Evolutionary conservation across 2,329 filamentous ascomycete genomes (phyloP).

Genomic region (Cladosporium sp.): DNA sequence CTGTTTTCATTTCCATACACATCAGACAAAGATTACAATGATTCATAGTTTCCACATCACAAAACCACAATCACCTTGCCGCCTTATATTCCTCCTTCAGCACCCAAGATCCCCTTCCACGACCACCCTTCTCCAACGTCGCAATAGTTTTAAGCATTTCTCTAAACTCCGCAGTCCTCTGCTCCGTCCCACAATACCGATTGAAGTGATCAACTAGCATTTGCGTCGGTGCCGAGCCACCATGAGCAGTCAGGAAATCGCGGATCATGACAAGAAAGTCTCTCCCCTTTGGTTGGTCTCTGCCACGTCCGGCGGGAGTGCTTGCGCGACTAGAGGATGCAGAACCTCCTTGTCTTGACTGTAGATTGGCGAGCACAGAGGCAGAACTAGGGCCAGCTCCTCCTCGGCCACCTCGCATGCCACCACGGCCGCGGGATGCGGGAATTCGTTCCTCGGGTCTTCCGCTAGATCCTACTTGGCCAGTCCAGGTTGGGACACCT

Average conservation of each 20-base stretch:
- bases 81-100: slow-evolving; percentile 52
- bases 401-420: slow-evolving; percentile 26
- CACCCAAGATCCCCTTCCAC: slow-evolving; percentile 52
- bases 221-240: slow-evolving; percentile 74
- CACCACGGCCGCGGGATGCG: slow-evolving; percentile 42
- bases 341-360: slow-evolving; percentile 35
- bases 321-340: slow-evolving; percentile 27
- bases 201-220: slow-evolving; percentile 89
- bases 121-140: slow-evolving; percentile 54
- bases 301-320: slow-evolving; percentile 8
- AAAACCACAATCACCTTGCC: neutral
- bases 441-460: slow-evolving; percentile 54
- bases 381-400: slow-evolving; percentile 39
- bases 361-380: slow-evolving; percentile 41
- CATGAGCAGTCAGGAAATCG: slow-evolving; percentile 71
- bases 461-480: slow-evolving; percentile 72
- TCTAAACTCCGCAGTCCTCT: slow-evolving; percentile 75
- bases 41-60: no score
- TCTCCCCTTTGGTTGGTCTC: slow-evolving; percentile 32
- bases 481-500: slow-evolving; percentile 91
- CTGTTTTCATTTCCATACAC: no score
- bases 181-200: slow-evolving; percentile 64
- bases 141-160: slow-evolving; percentile 73
- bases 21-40: no score
- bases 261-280: slow-evolving; percentile 57